Base-by-base conservation (phyloP, 1,284 basidiomycete genomes). In the Cystobasidiaceae sp. region DNA sequence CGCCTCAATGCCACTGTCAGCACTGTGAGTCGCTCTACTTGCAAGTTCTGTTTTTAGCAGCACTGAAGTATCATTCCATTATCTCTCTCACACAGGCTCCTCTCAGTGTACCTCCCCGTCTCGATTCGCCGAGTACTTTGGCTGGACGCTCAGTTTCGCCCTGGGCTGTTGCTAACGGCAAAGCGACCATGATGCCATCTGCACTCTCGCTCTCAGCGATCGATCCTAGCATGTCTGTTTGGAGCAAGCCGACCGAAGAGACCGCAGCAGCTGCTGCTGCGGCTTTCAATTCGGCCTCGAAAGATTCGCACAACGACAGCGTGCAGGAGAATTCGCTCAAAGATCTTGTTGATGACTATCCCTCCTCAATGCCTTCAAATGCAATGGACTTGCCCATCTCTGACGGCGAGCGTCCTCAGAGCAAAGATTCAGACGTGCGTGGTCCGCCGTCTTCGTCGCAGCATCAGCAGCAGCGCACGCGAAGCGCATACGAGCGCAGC, bases 161-260 rank as follows among this genome's bases (percentile, higher is more conserved):
- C 6, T 64, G 61, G 61, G 51, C 51, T 25, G 39, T 59, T 23
- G 30, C 21, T 21, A 45, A 30, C 21, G 39, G 34, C 27, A 39
- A 33, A 23, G 61, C 61, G 34, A 17, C 56, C 19, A 59, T 59
- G 44, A 37, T 49, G 33, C 56, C 56, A 19, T 59, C 56, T 3
- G 52, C 51, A 13, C 21, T 49, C 3, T 50, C 46, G 9, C 41
- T 64, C 8, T 55, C 51, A 8, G 44, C 48, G 15, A 49, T 64
- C 43, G 61, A 64, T 33, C 61, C 61, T 4, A 64, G 61, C 61
- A 64, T 64, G 61, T 64, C 61, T 8, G 61, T 64, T 2, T 64
- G 61, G 61, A 46, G 41, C 4, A 55, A 50, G 25, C 61, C 61
- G 4, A 64, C 61, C 6, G 51, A 55, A 49, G 61, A 64, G 61